Evolutionary conservation across 352 stramenopile genomes (phyloP), one percentile per base, ranked within the genome.

Genomic region (Globisporangium parvum): DNA sequence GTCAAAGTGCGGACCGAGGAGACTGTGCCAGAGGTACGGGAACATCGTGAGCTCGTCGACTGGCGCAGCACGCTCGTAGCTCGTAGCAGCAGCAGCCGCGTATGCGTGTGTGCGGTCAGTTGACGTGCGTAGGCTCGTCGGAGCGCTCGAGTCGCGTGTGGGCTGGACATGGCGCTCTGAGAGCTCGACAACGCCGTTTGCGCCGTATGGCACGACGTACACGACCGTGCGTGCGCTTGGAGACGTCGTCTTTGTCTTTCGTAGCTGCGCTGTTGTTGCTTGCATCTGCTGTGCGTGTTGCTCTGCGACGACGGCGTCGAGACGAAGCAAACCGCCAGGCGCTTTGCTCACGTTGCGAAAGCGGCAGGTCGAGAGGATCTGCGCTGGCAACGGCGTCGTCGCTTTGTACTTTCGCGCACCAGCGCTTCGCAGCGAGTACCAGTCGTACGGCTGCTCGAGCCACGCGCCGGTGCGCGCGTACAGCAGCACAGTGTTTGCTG

Each of bases 1-100:
- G 20, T 75, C 63, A 39, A 84, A 87, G 46, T 73, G 67, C 0
- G 65, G 40, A 20, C 76, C 70, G 17, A 87, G 65, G 45, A 87
- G 72, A 47, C 59, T 75, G 54, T 85, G 71, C 76, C 76, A 87
- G 37, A 85, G 47, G 37, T 83, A 81, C 41, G 76, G 73, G 47
- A 87, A 83, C 47, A 87, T 55, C 11, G 73, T 85, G 23, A 83
- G 59, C 8, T 69, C 55, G 17, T 87, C 73, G 14, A 85, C 64
- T n/a, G 73, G 73, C 20, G 52, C 51, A 1, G 64, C 62, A 11
- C 73, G 72, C n/a, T 71, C 59, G 56, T 82, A 80, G 0, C 39
- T 52, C 12, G 28, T 33, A 33, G 28, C 28, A 33, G 28, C 28
- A 33, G 28, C 28, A 33, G 37, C 49, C 1, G 42, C 58, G 6